Percentiles rank a stretch among this genome's conserved stretches.
Evolutionary conservation across 495 filamentous ascomycete genomes (phyloP).

Genomic region (Letharia lupina): DNA sequence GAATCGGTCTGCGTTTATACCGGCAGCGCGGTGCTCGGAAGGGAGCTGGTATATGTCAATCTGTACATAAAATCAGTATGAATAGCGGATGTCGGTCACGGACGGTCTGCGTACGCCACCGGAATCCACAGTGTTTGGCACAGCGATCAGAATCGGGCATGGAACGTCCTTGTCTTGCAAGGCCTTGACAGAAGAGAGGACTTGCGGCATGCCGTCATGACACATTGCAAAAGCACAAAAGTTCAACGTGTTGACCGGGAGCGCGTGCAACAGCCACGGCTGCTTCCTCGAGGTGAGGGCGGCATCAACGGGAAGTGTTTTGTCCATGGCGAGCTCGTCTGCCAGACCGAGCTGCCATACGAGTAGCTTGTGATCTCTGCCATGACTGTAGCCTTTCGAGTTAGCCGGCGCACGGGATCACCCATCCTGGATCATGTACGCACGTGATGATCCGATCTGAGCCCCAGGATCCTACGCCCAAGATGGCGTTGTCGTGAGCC

Average conservation of each 20-base stretch:
- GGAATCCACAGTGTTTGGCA: conserved; percentile 68
- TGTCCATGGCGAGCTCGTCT: conserved; percentile 60
- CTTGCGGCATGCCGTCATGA: conserved; percentile 24
- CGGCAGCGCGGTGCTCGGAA: conserved; percentile 55
- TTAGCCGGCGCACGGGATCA: background rate
- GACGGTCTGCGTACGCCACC: conserved; percentile 48
- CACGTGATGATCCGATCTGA: conserved; percentile 67
- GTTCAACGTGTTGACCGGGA: conserved; percentile 88
- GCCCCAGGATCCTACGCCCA: conserved; percentile 64
- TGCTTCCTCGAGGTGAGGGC: conserved; percentile 36
- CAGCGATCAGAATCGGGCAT: conserved; percentile 52
- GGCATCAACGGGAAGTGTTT: conserved; percentile 60
- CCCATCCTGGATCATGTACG: conserved; percentile 23
- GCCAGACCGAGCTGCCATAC: conserved; percentile 65
- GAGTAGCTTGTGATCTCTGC: conserved; percentile 76
- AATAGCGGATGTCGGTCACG: background rate
- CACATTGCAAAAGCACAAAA: conserved; percentile 84
- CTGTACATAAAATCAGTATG: conserved; percentile 30
- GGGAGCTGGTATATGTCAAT: conserved; percentile 86
- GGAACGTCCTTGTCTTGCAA: conserved; percentile 12
- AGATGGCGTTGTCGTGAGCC: conserved; percentile 69
- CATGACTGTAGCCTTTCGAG: conserved; percentile 53
- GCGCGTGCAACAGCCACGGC: conserved; percentile 77
- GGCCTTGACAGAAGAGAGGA: conserved; percentile 6
- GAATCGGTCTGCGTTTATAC: conserved; percentile 48